These are phyloP conservation scores for Coprinopsis cinerea DNA, from an alignment of 768 basidiomycete genomes.

Conservation along the genomic window DNA sequence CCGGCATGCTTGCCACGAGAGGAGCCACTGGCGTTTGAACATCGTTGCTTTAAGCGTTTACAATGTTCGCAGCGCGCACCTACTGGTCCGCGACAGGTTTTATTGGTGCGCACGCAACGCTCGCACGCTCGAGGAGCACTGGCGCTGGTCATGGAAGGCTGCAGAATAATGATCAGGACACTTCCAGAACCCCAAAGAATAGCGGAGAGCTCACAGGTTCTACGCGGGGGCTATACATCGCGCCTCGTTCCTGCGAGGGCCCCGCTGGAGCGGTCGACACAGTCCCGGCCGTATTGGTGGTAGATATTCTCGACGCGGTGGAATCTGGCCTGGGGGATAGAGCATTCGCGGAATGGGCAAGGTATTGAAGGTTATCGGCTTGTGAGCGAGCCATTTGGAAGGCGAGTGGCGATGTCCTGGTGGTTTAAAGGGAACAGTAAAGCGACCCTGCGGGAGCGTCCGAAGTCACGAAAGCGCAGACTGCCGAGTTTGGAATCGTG, in stretches of 20 bases:
- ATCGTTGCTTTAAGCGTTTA: conserved; percentile 41
- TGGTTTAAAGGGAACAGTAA: too few species aligned
- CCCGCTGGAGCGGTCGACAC: neutral
- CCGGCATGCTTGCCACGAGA: conserved; percentile 36
- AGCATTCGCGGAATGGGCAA: neutral
- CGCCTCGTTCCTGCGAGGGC: neutral
- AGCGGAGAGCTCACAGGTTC: neutral
- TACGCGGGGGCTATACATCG: neutral
- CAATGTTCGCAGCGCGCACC: conserved; percentile 42
- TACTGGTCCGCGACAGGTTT: conserved; percentile 35
- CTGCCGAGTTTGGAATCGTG: neutral
- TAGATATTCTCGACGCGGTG: neutral
- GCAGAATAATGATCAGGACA: neutral
- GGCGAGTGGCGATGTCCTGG: neutral
- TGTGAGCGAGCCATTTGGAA: conserved; percentile 4
- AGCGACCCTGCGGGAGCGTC: neutral
- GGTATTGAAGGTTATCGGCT: neutral
- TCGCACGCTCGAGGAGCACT: conserved; percentile 38
- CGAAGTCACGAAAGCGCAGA: conserved; percentile 4
- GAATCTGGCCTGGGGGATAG: neutral
- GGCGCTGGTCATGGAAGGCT: conserved; percentile 5
- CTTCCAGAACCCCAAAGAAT: neutral
- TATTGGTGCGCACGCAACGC: conserved; percentile 37
- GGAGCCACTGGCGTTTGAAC: conserved; percentile 39
- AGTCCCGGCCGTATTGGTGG: neutral